These are phyloP conservation scores for Hypomontagnella monticulosa DNA, from an alignment of 495 filamentous ascomycete genomes.

Conservation along the genomic window DNA sequence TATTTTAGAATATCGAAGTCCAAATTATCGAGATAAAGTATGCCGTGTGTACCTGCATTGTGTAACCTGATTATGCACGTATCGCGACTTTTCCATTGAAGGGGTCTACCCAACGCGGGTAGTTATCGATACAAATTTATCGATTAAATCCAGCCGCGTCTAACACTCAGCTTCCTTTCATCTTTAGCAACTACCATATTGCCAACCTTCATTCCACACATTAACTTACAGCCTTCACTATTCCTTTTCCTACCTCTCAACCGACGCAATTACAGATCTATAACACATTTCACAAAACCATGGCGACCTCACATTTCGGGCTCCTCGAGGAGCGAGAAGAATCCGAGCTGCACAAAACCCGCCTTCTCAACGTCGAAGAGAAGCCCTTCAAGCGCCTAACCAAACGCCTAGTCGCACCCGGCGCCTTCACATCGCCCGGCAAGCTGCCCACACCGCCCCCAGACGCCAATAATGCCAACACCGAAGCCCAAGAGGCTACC, in stretches of 20 bases:
- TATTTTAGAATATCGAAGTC: no score
- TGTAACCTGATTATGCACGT: slow-evolving; percentile 20
- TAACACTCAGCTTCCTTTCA: slow-evolving; percentile 7
- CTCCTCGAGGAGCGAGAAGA: slow-evolving; percentile 64
- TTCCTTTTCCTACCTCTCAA: not conserved
- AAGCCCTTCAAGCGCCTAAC: slow-evolving; percentile 91
- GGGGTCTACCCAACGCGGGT: slow-evolving; percentile 1
- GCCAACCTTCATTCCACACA: not conserved
- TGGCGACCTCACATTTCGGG: slow-evolving; percentile 43
- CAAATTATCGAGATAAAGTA: not conserved
- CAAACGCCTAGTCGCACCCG: slow-evolving; percentile 75
- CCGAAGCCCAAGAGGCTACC: slow-evolving; percentile 25
- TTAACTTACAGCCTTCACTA: not conserved
- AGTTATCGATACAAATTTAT: slow-evolving; percentile 21
- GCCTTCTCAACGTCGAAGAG: slow-evolving; percentile 90
- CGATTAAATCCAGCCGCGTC: not conserved
- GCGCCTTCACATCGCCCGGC: slow-evolving; percentile 64
- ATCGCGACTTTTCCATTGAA: slow-evolving; percentile 18
- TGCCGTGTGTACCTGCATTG: not conserved
- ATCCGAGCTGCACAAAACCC: slow-evolving; percentile 90
- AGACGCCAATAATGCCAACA: slow-evolving; percentile 54
- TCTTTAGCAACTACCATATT: not conserved
- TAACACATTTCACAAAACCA: not conserved
- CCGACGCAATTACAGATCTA: not conserved
- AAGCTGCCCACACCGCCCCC: slow-evolving; percentile 77